These are phyloP conservation scores for Canavalia ensiformis DNA, from an alignment of 306 rosid genomes.

Conservation along the genomic window DNA sequence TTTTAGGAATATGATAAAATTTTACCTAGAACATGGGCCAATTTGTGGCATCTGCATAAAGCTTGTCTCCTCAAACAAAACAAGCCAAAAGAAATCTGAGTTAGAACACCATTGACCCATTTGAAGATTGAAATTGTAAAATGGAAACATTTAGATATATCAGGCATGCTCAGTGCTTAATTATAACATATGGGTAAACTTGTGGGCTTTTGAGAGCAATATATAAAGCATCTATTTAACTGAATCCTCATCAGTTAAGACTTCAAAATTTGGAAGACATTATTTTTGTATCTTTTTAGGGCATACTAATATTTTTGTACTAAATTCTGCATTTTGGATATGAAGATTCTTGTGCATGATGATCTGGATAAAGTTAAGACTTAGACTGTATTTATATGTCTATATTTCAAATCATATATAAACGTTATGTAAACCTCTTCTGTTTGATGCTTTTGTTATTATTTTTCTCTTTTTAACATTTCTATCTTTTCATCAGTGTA, in stretches of 20 bases:
- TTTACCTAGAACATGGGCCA: neutral
- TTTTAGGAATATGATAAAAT: slow-evolving; percentile 4
- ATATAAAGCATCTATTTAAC: neutral
- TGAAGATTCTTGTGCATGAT: neutral
- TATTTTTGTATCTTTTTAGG: neutral
- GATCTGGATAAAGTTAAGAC: neutral
- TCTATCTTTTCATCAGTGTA: slow-evolving; percentile 1
- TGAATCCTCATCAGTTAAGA: neutral
- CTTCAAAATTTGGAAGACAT: neutral
- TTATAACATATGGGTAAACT: neutral
- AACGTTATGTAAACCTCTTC: neutral
- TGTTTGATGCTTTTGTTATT: neutral
- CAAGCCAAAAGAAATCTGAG: neutral
- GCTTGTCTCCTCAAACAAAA: neutral
- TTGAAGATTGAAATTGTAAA: neutral
- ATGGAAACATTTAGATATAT: slow-evolving; percentile 3
- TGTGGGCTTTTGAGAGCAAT: neutral
- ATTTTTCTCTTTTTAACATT: neutral
- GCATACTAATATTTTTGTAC: neutral
- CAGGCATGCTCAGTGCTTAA: neutral
- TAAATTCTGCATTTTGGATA: slow-evolving; percentile 10
- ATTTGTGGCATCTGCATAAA: neutral
- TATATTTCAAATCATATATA: neutral
- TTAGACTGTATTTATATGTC: neutral
- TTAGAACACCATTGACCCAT: neutral